Evolutionary conservation across 2,329 filamentous ascomycete species (phyloP).

Genomic region (Zelopaecilomyces penicillatus): DNA sequence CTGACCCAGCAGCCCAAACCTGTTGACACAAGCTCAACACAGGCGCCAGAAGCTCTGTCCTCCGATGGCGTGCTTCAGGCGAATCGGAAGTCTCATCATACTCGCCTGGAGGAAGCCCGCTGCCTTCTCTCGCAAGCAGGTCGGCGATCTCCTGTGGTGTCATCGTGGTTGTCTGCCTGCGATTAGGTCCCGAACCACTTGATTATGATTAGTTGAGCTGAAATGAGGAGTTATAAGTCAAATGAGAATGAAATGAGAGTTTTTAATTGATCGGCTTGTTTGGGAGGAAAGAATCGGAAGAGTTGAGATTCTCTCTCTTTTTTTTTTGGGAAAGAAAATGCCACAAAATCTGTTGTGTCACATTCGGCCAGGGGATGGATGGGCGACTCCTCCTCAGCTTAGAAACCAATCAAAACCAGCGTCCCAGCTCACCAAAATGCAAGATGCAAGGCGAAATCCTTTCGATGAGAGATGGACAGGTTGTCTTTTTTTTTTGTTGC

Average conservation of each 20-base stretch:
- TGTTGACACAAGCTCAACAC: slow-evolving; percentile 32
- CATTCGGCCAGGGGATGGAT: too few species aligned
- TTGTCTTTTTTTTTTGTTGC: too few species aligned
- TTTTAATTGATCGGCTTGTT: neutral
- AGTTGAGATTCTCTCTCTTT: too few species aligned
- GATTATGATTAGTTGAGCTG: slow-evolving; percentile 5
- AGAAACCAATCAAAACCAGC: too few species aligned
- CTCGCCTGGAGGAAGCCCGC: slow-evolving; percentile 16
- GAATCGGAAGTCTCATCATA: slow-evolving; percentile 19
- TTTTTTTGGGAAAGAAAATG: too few species aligned
- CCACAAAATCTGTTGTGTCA: too few species aligned
- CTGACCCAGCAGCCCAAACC: slow-evolving; percentile 31
- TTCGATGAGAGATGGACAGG: too few species aligned
- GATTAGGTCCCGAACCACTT: neutral
- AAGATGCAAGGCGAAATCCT: too few species aligned
- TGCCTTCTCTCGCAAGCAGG: slow-evolving; percentile 27
- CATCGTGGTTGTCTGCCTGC: slow-evolving; percentile 15
- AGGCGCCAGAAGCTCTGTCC: slow-evolving; percentile 25
- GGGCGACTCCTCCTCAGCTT: too few species aligned
- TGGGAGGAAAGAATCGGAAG: too few species aligned
- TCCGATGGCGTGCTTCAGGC: slow-evolving; percentile 13
- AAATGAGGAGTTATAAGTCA: neutral
- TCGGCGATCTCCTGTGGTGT: slow-evolving; percentile 29
- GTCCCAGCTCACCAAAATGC: neutral
- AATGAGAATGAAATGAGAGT: neutral